Evolutionary conservation across 192 early-diverging fungal genomes (phyloP), one percentile per base, ranked within the genome.

Genomic region (Backusella westeae): DNA sequence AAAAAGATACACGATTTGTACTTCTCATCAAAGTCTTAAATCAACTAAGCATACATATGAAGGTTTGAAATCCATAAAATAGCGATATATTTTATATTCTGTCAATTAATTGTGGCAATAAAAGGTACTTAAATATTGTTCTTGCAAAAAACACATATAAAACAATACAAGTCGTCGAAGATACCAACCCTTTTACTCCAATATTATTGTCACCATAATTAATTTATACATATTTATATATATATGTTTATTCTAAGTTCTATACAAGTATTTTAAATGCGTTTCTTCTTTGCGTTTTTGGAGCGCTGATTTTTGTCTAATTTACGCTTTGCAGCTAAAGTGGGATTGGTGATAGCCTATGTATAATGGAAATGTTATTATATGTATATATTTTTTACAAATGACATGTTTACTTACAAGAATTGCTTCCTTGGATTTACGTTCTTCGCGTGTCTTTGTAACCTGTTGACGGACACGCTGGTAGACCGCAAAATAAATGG

Each of bases 401-500:
- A 35, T 36, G 19, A 73, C 2, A 49, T 34, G 10, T 17, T 56
- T 46, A 42, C 29, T 56, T 73, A 73, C 72, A 46, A 56, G 41
- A 26, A 69, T 69, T 36, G 75, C 75, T 19, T 67, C 29, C n/a
- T 70, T 69, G 8, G 75, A 21, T 46, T 76, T 76, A 53, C 75
- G 75, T 34, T 76, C 67, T 69, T 70, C 67, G 15, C 65, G 69
- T 23, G 67, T 39, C 26, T 69, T 69, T 69, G 35, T 39, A 9
- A 96, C 88, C 74, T 87, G 85, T 63, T 88, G 80, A 49, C 93
- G 90, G 36, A 94, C 86, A 36, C 85, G 83, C 73, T 91, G 90
- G 79, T 96, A 92, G 0, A 86, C 81, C 6, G 77, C 70, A 59
- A 94, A 87, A 76, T 92, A 98, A 21, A 80, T 86, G 0, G 89